Base-by-base conservation (phyloP, 441 rosid genomes). In the Erodium texanum region DNA sequence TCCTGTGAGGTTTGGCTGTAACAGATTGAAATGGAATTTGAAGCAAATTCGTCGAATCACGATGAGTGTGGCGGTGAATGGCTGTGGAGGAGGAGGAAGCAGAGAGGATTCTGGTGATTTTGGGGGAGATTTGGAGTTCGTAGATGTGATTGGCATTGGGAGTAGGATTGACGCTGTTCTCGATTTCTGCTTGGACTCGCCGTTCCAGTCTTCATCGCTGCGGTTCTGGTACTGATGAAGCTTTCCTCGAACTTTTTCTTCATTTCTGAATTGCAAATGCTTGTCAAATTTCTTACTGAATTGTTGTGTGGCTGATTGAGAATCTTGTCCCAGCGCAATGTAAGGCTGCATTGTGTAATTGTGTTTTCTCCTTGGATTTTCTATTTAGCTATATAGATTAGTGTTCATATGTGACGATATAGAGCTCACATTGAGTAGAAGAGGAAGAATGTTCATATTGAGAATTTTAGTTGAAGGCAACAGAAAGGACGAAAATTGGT, bases 141-240 rank as follows among this genome's bases (percentile, higher is more conserved):
- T 88, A 19, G 89, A 91, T 45, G 93, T 89, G 65, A 77, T 88
- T 78, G 87, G 85, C 70, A 85, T 89, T 63, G 99, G 99, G 22
- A 86, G 99, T 65, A 82, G 91, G 56, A 87, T 77, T 76, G 99
- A 91, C 20, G 83, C 97, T 3, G 78, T 88, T 41, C 76, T 88
- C 27, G 95, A 88, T 76, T 91, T 84, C 58, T 91, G 95, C 73
- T 78, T 81, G 71, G 89, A 84, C 27, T 88, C 92, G 36, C 87
- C 87, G 43, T 82, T 87, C 65, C 83, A 52, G 68, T 86, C 87
- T 34, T 75, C 86, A 15, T 83, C 86, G 41, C 75, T 93, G 43
- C 86, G 93, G 19, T 91, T 84, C 82, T 91, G 99, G 97, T 89
- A 87, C 3, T 56, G 62, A 8, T 19, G 62, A 19, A 19, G 12